Conservation (phyloP, 345 rosid species). For the Arabidopsis suecica region DNA sequence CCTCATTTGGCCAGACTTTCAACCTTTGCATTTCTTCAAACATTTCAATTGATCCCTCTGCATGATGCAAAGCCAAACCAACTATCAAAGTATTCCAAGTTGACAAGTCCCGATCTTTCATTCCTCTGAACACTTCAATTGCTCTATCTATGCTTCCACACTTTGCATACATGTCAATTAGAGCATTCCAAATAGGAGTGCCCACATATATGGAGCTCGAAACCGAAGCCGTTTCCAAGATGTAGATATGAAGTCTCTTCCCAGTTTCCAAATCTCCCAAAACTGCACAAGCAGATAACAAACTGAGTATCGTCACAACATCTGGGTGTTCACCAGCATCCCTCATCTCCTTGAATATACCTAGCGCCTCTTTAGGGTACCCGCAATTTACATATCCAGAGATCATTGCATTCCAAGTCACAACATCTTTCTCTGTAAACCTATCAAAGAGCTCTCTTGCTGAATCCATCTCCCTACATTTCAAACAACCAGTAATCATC, state of each 20-base stretch:
- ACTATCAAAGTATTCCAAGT: conserved; percentile 70
- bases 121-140: conserved; percentile 56
- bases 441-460: conserved; percentile 67
- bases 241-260: conserved; percentile 54
- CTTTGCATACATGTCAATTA: conserved; percentile 74
- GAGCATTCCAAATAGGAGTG: conserved; percentile 61
- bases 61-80: conserved; percentile 70
- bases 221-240: conserved; percentile 46
- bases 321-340: conserved; percentile 64
- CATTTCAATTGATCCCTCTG: conserved; percentile 53
- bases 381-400: conserved; percentile 61
- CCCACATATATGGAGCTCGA: conserved; percentile 34
- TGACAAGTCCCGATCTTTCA: conserved; percentile 60
- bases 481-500: conserved; percentile 70
- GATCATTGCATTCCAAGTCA: conserved; percentile 81
- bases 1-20: conserved; percentile 63
- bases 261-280: conserved; percentile 68
- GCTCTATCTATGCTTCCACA: conserved; percentile 68
- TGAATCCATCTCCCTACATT: conserved; percentile 57
- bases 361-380: conserved; percentile 49
- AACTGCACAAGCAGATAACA: conserved; percentile 68
- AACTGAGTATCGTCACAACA: conserved; percentile 66
- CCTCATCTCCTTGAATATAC: conserved; percentile 76
- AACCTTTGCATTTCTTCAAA: conserved; percentile 61
- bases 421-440: conserved; percentile 64